phyloP scores from a whole-genome alignment of 176 grass and related monocot species.

The Calamus simplicifolius region DNA sequence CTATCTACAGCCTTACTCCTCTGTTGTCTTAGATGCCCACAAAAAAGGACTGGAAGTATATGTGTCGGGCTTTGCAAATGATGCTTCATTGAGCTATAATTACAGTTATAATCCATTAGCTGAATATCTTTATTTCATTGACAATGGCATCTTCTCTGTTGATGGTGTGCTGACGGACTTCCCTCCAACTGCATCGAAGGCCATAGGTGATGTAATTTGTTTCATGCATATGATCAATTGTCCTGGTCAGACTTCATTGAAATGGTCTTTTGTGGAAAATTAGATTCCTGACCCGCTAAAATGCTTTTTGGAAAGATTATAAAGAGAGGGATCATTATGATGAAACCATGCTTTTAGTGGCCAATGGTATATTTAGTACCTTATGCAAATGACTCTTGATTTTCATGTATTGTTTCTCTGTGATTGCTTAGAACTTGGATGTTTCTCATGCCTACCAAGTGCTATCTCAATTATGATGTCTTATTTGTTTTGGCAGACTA shows the following conservation, averaged over 20 bases:
- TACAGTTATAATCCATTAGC: conserved; percentile 89
- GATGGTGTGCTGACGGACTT: conserved; percentile 73
- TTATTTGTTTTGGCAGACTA: too few species aligned
- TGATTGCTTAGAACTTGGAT: too few species aligned
- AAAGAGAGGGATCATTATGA: too few species aligned
- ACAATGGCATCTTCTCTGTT: conserved; percentile 46
- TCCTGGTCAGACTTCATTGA: not conserved
- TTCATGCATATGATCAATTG: not conserved
- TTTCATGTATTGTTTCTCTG: too few species aligned
- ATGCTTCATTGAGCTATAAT: conserved; percentile 63
- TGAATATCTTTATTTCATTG: conserved; percentile 48
- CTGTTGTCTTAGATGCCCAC: conserved; percentile 49
- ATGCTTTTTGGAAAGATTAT: too few species aligned
- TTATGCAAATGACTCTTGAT: too few species aligned
- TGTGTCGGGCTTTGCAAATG: conserved; percentile 78
- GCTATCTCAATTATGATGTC: too few species aligned
- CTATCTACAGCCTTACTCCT: conserved; percentile 23
- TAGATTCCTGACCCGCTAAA: not conserved
- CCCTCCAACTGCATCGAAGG: conserved; percentile 63
- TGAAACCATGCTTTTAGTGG: too few species aligned
- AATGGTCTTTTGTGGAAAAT: not conserved
- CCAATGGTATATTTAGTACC: too few species aligned
- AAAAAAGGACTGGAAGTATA: conserved; percentile 64
- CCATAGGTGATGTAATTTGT: conserved; percentile 48
- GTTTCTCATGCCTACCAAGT: too few species aligned